Base-by-base conservation (phyloP, 208 protist species). In the Acanthamoeba royreba region DNA sequence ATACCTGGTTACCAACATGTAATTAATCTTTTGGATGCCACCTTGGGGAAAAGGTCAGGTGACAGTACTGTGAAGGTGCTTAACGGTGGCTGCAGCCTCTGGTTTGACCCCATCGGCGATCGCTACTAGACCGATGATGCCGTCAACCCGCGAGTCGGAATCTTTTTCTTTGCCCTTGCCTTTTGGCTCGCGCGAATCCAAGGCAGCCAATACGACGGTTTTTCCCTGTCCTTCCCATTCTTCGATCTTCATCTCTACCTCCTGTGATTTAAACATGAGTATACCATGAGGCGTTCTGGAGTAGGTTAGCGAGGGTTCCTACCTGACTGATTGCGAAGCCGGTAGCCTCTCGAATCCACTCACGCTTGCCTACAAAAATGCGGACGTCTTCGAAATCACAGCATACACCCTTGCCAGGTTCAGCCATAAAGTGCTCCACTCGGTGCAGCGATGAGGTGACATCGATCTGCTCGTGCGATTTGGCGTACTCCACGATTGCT, bases 171-270 rank as follows among this genome's bases (percentile, higher is more conserved):
- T 22, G n/a, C n/a, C 4, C 61, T 3, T 5, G 61, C 11, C 61
- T 8, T 38, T n/a, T n/a, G n/a, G n/a, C 61, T 72, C 61, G 61
- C 61, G 61, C 15, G 61, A 19, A 9, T 72, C 61, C 19, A 72
- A 35, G 8, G 61, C 61, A 8, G 61, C 61, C 61, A 72, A 17
- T 11, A 72, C 61, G n/a, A 72, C 28, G 28, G 97, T 97, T 22
- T 95, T 95, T 15, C 96, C 95, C 35, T 95, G 46, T 4, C 5
- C 45, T 66, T 97, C 95, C 31, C 19, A 38, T 35, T 38, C n/a
- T 0, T 38, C 9, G 5, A 38, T 17, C 61, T 38, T 38, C 9
- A 38, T 38, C n/a, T 72, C 61, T 17, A 1, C 2, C 9, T 72
- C 61, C 28, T 38, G 28, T 9, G 0, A n/a, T 17, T 58, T 13